Evolutionary conservation across 768 basidiomycete genomes (phyloP).

Genomic region (Russula earlei): DNA sequence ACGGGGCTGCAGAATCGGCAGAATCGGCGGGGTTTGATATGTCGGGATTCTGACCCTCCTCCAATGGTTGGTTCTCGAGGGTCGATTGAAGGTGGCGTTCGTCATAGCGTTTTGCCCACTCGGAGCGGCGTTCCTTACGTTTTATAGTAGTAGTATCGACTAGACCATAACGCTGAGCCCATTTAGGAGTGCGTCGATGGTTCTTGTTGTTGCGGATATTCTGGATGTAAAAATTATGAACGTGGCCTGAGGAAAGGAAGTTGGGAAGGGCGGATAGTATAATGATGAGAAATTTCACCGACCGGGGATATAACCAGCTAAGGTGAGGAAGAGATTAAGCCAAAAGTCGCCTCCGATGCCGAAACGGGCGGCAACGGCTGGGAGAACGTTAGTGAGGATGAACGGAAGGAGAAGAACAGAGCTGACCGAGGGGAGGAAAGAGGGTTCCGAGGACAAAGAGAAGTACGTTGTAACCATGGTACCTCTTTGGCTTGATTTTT

Average conservation of each 20-base stretch:
- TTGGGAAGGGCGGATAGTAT: not conserved
- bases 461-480: conserved; percentile 75
- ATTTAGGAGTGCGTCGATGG: conserved; percentile 87
- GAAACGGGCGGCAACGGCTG: conserved; percentile 90
- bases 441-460: conserved; percentile 86
- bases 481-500: conserved; percentile 48
- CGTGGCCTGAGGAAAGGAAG: conserved; percentile 49
- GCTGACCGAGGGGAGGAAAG: conserved; percentile 81
- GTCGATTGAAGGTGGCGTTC: conserved; percentile 67
- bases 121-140: conserved; percentile 70
- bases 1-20: conserved; percentile 25
- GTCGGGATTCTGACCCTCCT: conserved; percentile 61
- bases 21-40: conserved; percentile 25
- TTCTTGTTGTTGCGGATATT: conserved; percentile 96
- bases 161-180: conserved; percentile 85
- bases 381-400: conserved; percentile 3
- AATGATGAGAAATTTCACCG: conserved; percentile 18
- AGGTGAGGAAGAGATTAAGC: conserved; percentile 79
- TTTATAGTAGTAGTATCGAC: conserved; percentile 70
- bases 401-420: not conserved
- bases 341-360: conserved; percentile 88
- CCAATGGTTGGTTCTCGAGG: conserved; percentile 59
- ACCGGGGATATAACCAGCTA: conserved; percentile 89
- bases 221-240: conserved; percentile 93
- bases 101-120: conserved; percentile 82